Conservation (phyloP, 73 alveolate genomes). For the Blepharisma stoltei region DNA sequence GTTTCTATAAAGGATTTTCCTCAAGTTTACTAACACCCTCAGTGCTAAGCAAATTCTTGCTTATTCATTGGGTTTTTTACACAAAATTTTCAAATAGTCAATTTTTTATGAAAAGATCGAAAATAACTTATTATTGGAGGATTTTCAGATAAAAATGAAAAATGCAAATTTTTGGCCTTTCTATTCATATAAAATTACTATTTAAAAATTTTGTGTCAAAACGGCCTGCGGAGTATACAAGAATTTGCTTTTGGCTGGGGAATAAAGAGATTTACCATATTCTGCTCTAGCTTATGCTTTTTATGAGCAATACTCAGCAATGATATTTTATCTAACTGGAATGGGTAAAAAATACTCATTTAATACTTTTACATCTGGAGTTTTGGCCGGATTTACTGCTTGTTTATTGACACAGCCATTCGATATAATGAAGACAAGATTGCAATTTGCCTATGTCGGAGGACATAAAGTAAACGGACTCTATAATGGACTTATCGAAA, state of each 20-base stretch:
- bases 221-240: no score
- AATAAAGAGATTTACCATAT: constrained; percentile 22
- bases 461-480: neutral
- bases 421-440: constrained; percentile 21
- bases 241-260: no score
- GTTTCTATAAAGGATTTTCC: neutral
- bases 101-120: no score
- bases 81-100: no score
- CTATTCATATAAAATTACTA: no score
- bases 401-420: neutral
- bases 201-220: no score
- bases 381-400: constrained; percentile 19
- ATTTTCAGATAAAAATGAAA: no score
- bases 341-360: neutral
- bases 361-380: neutral
- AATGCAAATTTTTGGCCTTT: no score
- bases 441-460: neutral
- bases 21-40: constrained; percentile 3
- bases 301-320: neutral
- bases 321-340: neutral
- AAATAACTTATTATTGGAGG: no score
- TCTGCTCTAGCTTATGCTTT: constrained; percentile 6
- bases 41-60: no score
- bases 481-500: constrained; percentile 9
- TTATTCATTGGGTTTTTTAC: no score